phyloP scores from a whole-genome alignment of 352 stramenopile genomes.

The Phytophthora quininea region DNA sequence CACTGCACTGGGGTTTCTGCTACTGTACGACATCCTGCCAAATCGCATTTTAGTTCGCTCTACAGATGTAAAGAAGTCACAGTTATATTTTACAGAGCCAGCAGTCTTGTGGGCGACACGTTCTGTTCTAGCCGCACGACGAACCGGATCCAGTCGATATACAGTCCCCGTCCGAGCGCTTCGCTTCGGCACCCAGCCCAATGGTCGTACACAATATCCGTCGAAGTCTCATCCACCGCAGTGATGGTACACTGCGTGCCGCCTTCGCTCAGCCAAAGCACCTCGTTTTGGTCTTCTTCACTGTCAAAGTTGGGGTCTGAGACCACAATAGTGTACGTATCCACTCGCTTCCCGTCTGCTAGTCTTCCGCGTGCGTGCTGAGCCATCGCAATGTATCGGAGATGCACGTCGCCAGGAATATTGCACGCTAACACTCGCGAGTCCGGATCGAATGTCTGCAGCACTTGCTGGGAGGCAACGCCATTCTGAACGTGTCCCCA shows the following conservation, averaged over 20 bases:
- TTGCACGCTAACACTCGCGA: slow-evolving; percentile 26
- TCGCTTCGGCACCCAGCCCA: slow-evolving; percentile 31
- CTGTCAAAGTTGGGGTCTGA: slow-evolving; percentile 21
- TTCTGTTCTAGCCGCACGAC: slow-evolving; percentile 3
- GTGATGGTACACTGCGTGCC: slow-evolving; percentile 24
- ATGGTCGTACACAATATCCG: slow-evolving; percentile 34
- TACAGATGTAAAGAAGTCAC: no score
- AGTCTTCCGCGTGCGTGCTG: slow-evolving; percentile 2
- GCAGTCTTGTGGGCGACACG: slow-evolving; percentile 12
- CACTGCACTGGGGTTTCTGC: no score
- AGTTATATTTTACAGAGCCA: neutral
- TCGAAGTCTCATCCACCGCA: slow-evolving; percentile 16
- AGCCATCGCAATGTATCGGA: slow-evolving; percentile 30
- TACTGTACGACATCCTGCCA: no score
- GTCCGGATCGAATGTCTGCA: slow-evolving; percentile 27
- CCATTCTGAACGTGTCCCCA: slow-evolving; percentile 24
- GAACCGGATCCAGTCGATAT: slow-evolving; percentile 40
- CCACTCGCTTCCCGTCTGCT: slow-evolving; percentile 7
- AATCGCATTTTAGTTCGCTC: no score
- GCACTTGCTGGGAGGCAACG: slow-evolving; percentile 8
- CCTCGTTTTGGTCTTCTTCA: slow-evolving; percentile 7
- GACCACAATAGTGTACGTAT: slow-evolving; percentile 21
- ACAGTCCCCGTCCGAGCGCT: slow-evolving; percentile 40
- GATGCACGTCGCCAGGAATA: slow-evolving; percentile 13
- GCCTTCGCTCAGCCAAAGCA: slow-evolving; percentile 28